phyloP scores from a whole-genome alignment of 208 protist species.

The Trypanosoma boissoni region DNA sequence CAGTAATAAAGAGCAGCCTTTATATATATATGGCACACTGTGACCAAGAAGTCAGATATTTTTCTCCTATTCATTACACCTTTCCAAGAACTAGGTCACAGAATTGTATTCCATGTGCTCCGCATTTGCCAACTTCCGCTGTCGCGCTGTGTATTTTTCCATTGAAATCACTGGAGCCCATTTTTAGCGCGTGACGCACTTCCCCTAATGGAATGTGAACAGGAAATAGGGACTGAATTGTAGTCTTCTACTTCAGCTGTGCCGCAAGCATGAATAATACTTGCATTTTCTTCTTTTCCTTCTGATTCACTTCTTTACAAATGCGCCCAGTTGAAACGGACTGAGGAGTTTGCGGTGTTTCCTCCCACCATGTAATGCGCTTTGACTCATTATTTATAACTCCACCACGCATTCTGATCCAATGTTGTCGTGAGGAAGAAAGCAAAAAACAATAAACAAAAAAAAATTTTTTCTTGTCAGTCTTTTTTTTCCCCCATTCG shows the following conservation, averaged over 20 bases:
- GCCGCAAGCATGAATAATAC: conserved; percentile 63
- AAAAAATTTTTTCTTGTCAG: not conserved
- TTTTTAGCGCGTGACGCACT: conserved; percentile 37
- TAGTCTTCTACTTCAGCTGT: conserved; percentile 44
- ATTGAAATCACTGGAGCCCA: conserved; percentile 44
- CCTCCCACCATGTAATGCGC: conserved; percentile 6
- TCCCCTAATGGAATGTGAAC: conserved; percentile 52
- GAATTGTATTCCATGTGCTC: conserved; percentile 40
- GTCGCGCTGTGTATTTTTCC: conserved; percentile 61
- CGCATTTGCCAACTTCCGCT: conserved; percentile 53
- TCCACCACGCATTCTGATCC: too few species aligned
- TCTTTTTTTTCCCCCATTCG: not conserved
- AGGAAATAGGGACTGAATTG: conserved; percentile 42
- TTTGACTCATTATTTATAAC: conserved; percentile 25
- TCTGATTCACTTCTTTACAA: conserved; percentile 50
- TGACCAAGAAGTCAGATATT: too few species aligned
- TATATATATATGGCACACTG: too few species aligned
- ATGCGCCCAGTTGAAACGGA: conserved; percentile 45
- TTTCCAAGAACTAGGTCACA: conserved; percentile 36
- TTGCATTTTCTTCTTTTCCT: conserved; percentile 31
- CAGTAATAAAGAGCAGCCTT: too few species aligned
- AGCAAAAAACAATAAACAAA: too few species aligned
- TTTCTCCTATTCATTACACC: conserved; percentile 38
- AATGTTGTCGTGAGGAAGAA: too few species aligned
- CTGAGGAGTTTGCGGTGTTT: conserved; percentile 19